phyloP scores from a whole-genome alignment of 2,329 filamentous ascomycete genomes.

The Fusarium foetens region DNA sequence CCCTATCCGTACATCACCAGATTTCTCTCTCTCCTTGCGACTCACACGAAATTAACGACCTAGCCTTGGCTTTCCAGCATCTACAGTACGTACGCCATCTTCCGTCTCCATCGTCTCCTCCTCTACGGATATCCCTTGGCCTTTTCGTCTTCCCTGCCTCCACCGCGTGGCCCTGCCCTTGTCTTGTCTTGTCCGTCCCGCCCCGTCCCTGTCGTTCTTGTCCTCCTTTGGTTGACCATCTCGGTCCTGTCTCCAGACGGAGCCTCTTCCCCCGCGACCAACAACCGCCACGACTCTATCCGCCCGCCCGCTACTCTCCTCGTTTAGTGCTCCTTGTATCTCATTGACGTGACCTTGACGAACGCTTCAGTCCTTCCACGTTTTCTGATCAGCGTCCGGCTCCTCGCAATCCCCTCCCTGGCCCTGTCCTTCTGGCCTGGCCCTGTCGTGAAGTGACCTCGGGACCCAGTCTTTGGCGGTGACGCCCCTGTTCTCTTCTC shows the following conservation, averaged over 20 bases:
- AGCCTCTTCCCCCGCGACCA: conserved; percentile 44
- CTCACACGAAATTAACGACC: conserved; percentile 19
- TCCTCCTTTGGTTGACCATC: conserved; percentile 39
- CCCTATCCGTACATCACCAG: conserved; percentile 3
- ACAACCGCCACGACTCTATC: conserved; percentile 35
- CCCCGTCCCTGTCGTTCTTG: conserved; percentile 39
- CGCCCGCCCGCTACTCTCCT: conserved; percentile 12
- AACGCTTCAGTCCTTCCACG: conserved; percentile 27
- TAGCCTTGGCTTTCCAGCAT: neutral
- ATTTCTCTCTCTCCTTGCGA: conserved; percentile 8
- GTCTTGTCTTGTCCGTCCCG: conserved; percentile 33
- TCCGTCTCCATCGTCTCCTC: conserved; percentile 4
- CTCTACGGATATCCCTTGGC: neutral
- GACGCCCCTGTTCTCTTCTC: conserved; percentile 37
- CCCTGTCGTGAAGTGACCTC: conserved; percentile 39
- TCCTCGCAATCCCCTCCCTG: conserved; percentile 4
- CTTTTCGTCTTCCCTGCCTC: conserved; percentile 23
- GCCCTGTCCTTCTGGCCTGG: conserved; percentile 12
- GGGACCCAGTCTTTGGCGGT: conserved; percentile 41
- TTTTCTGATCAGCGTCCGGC: conserved; percentile 25
- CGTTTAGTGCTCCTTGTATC: conserved; percentile 11
- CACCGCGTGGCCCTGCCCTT: conserved; percentile 32
- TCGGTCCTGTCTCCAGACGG: conserved; percentile 44
- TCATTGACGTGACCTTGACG: neutral
- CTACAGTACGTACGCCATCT: conserved; percentile 21